Base-by-base conservation (phyloP, 345 rosid genomes). In the Psidium friedrichsthalianum region DNA sequence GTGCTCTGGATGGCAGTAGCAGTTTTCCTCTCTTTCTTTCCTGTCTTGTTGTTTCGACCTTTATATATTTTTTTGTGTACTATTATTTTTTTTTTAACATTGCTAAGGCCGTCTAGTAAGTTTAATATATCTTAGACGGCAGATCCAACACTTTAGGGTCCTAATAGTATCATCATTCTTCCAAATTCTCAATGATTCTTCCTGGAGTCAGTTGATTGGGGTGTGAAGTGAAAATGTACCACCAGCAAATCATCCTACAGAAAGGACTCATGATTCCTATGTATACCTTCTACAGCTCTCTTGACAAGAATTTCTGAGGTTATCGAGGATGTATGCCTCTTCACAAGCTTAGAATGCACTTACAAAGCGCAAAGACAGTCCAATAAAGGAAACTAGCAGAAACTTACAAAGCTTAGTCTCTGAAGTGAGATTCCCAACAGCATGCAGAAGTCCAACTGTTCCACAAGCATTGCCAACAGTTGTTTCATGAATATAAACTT, bases 391-490 rank as follows among this genome's bases (percentile, higher is more conserved):
- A 52, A 84, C 51, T 84, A 69, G 64, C 6, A 6, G 44, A 51
- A 64, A 82, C 96, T 93, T 88, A 95, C 98, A 32, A 36, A 95
- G 94, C 59, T 94, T 94, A 92, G 96, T 86, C 82, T 92, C 88
- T 16, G 99, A 95, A 83, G 92, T 91, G 81, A 95, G 82, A 89
- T 97, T 97, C 86, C 98, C 99, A 86, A 97, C 88, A 83, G 98
- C 95, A 87, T 97, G 99, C 90, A 97, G 98, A 90, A 96, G 96
- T 11, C 98, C 99, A 85, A 96, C 90, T 54, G 99, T 97, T 91
- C 99, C 98, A 90, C 99, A 97, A 85, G 98, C 98, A 91, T 97
- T 97, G 84, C 98, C 98, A 56, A 96, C 98, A 83, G 98, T 97
- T 96, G 99, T 87, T 90, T 95, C 98, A 96, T 93, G 92, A 95